Evolutionary conservation across 495 filamentous ascomycete species (phyloP).

Genomic region (Penicillium bialowiezense): DNA sequence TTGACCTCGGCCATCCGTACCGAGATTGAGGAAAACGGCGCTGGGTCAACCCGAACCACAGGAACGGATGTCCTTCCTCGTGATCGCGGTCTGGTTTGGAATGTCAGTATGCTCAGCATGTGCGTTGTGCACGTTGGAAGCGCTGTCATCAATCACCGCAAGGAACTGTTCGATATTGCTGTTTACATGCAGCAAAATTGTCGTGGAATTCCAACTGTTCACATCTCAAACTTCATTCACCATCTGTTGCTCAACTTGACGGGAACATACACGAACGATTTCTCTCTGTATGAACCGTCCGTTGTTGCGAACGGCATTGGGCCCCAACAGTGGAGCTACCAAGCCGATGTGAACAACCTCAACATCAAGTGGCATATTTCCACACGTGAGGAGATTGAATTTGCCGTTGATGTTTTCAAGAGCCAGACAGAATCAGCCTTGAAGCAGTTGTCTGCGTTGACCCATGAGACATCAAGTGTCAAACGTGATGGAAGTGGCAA

Average conservation of each 20-base stretch:
- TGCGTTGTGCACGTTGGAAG: conserved; percentile 93
- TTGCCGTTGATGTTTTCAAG: conserved; percentile 84
- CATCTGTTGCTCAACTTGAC: conserved; percentile 98
- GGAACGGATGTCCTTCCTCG: conserved; percentile 90
- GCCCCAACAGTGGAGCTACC: conserved; percentile 75
- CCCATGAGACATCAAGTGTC: conserved; percentile 74
- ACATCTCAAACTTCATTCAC: conserved; percentile 96
- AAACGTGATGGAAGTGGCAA: conserved; percentile 94
- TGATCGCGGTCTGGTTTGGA: conserved; percentile 92
- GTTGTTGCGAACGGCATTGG: conserved; percentile 54
- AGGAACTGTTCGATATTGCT: conserved; percentile 87
- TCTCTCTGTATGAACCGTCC: conserved; percentile 74
- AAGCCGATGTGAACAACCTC: conserved; percentile 65
- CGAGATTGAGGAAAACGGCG: conserved; percentile 97
- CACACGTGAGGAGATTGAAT: conserved; percentile 71
- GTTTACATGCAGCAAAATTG: conserved; percentile 95
- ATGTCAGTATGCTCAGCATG: conserved; percentile 97
- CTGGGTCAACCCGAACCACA: conserved; percentile 88
- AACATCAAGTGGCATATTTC: conserved; percentile 91
- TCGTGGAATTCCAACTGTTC: conserved; percentile 86
- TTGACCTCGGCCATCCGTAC: conserved; percentile 87
- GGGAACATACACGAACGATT: conserved; percentile 87
- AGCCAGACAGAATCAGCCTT: conserved; percentile 70
- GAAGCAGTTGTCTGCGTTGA: conserved; percentile 67
- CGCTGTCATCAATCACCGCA: conserved; percentile 80